Base-by-base conservation (phyloP, 768 basidiomycete species). In the Antrodiella citrinella region DNA sequence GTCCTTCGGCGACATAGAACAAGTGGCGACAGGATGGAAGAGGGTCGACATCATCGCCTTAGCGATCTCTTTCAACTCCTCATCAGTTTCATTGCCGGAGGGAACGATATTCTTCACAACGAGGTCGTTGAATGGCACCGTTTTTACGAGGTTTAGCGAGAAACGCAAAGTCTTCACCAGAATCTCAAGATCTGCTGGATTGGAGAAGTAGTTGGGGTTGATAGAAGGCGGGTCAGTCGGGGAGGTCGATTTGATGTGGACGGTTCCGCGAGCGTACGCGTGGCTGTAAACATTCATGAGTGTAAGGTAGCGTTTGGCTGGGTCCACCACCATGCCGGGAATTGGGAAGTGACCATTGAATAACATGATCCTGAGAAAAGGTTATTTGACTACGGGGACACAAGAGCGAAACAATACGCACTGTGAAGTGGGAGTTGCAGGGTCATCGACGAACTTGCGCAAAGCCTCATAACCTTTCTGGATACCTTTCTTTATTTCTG, bases 241-340 rank as follows among this genome's bases (percentile, higher is more conserved):
- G 43, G 47, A 40, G 2, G 54, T 54, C 2, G 57, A 50, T 4
- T 47, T 53, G 49, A 62, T 55, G 45, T 59, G 53, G 9, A 61
- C 58, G 3, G 50, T 51, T 11, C 61, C 61, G 13, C 61, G 57
- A 23, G 51, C 43, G 51, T 59, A 59, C 13, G 61, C 60, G 39
- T 44, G 52, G 9, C 20, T 35, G 18, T 38, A 35, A 12, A 21
- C 52, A 21, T 13, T 11, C 2, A 45, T 15, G 23, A 54, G n/a
- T 7, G 46, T 39, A 9, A 43, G 39, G 43, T 52, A 48, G 26
- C 42, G 47, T 26, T 55, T 51, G 10, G n/a, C 49, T 7, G 49
- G 45, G 21, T 54, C 52, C 4, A 26, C 45, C 2, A 25, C 38
- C 11, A 30, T 39, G 19, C 30, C 30, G 30, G 46, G 51, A 26